Base-by-base conservation (phyloP, 164 flowering plant species). In the Vitis labrusca region DNA sequence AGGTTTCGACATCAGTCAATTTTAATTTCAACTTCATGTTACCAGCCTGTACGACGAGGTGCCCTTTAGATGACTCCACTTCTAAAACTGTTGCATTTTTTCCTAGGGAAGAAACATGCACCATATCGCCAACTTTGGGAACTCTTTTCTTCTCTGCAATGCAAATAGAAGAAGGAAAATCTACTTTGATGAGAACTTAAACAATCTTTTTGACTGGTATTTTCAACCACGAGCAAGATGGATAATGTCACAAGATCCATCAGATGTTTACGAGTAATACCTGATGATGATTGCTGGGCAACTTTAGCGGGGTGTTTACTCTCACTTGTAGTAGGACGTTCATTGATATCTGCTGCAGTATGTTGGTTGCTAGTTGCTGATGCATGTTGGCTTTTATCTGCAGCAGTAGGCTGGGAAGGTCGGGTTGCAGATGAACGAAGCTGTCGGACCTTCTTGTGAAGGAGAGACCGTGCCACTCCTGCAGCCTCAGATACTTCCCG, bases 21-120 rank as follows among this genome's bases (percentile, higher is more conserved):
- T 87, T 91, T 73, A 94, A 63, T 74, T 84, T 91, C 81, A 92
- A 57, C 83, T 85, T 92, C 90, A 94, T 82, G 74, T 66, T 82
- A 57, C 86, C 90, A 56, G 84, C 89, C 84, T 82, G 93, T 76
- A 94, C 95, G 32, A 86, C 61, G 10, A 92, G 64, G 69, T 86
- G 93, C 72, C 81, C 83, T 75, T 85, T 89, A 16, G 86, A 82
- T 29, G 83, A 74, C 9, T 89, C 96, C 65, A 91, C 85, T 71
- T 77, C 79, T 69, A 93, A 62, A 47, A 94, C 94, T 1, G 63
- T 84, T 13, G 82, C 97, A 70, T 81, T 76, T 73, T 76, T 89
- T 23, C 85, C 82, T 49, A 92, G 86, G 14, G 90, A 84, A 73
- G 80, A 71, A 61, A 94, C 80, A 69, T 68, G 76, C 60, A 94